Base-by-base conservation (phyloP, 768 basidiomycete species). In the Trametes maxima region DNA sequence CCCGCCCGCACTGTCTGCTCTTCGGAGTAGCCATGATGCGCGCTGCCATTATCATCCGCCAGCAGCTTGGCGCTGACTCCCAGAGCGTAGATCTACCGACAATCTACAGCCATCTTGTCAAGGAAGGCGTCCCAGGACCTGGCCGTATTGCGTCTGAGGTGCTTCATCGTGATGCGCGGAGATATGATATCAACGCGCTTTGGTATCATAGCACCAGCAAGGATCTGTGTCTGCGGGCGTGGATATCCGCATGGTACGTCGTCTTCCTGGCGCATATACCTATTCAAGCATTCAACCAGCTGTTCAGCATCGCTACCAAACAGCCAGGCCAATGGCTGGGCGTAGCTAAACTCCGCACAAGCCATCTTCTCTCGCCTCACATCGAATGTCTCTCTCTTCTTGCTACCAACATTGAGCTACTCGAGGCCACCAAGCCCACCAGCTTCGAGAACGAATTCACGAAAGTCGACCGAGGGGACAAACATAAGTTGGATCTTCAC, bases 211-310 rank as follows among this genome's bases (percentile, higher is more conserved):
- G 70, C 21, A 46, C 58, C 24, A 64, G 68, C 22, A 57, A 57
- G 1, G 68, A 76, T 42, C 45, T 77, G 13, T 75, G 72, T 57
- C 67, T 77, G 43, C 73, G 76, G 51, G 78, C 77, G 8, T 79
- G 77, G 77, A 56, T 79, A 10, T 70, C 75, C 22, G 76, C 72
- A 25, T 54, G 53, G 59, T 60, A 28, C 24, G 59, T 54, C 14
- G 5, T 22, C 1, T 46, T 12, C 22, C 39, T n/a, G 39, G 22
- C 46, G 22, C 17, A 8, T 28, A 40, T 11, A 40, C 46, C 13
- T 22, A 47, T 2, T 25, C 22, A 2, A 24, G 21, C n/a, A 21
- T 17, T 40, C 12, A n/a, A 13, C 39, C 43, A 21, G 21, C 3
- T n/a, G 43, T 19, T 44, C 43, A 21, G 43, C 5, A 19, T n/a